Evolutionary conservation across 164 flowering plant species (phyloP).

Genomic region (Amborella trichopoda): DNA sequence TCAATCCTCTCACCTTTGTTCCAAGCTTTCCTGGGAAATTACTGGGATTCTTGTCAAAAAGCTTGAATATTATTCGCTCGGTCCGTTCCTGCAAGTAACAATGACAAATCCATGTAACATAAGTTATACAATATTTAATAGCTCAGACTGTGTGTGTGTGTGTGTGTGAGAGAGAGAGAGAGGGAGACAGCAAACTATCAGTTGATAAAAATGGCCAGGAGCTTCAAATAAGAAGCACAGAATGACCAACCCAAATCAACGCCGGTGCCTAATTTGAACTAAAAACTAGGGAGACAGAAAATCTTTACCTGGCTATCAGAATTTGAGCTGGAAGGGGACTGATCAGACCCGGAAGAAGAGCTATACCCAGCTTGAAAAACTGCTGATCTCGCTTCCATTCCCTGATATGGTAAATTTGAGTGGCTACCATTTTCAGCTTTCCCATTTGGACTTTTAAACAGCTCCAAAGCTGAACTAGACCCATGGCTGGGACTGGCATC

Average conservation of each 20-base stretch:
- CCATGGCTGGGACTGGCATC: slow-evolving; percentile 27
- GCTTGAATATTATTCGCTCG: slow-evolving; percentile 64
- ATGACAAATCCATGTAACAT: too few species aligned
- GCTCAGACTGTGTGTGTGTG: too few species aligned
- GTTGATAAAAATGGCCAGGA: too few species aligned
- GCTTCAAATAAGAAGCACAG: too few species aligned
- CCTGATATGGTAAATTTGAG: slow-evolving; percentile 39
- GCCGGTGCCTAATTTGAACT: too few species aligned
- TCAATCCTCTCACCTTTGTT: slow-evolving; percentile 35
- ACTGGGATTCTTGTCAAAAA: slow-evolving; percentile 87
- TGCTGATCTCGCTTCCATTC: not conserved
- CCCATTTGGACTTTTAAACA: slow-evolving; percentile 35
- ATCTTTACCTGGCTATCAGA: slow-evolving; percentile 64
- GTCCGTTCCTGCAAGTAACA: slow-evolving; percentile 68
- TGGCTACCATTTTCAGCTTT: slow-evolving; percentile 23
- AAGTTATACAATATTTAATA: too few species aligned
- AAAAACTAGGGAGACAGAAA: not conserved
- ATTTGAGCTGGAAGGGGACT: slow-evolving; percentile 71
- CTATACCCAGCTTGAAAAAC: slow-evolving; percentile 35
- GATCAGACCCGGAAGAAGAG: slow-evolving; percentile 77
- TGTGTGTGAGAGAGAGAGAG: too few species aligned
- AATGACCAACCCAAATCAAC: too few species aligned
- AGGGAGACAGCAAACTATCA: too few species aligned
- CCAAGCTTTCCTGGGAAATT: slow-evolving; percentile 55
- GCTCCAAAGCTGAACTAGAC: slow-evolving; percentile 39